A percentile compares a stretch with the other conserved stretches of the same genome.
Conservation (phyloP, 2,329 filamentous ascomycete species). For the Fusarium brachygibbosum region DNA sequence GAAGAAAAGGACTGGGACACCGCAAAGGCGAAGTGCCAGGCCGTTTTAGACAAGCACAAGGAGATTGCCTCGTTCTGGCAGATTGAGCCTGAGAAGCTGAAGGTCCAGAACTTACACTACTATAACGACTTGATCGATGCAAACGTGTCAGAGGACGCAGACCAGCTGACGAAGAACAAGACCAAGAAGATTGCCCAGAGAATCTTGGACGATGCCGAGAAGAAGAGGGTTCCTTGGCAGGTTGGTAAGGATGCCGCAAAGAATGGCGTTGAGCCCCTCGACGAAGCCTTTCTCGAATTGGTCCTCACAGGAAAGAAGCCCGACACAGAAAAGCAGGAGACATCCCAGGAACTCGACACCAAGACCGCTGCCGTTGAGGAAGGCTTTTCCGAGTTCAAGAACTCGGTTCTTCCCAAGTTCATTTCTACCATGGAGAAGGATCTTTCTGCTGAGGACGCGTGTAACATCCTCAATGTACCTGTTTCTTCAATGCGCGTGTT, state of each 20-base stretch:
- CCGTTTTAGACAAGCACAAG: background rate
- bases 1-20: background rate
- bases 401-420: background rate
- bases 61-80: slow-evolving; percentile 12
- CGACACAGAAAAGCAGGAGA: rapidly evolving
- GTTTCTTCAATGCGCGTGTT: background rate
- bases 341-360: rapidly evolving
- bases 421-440: slow-evolving; percentile 8
- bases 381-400: slow-evolving; percentile 2
- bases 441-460: slow-evolving; percentile 1
- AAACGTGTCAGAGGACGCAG: background rate
- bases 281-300: slow-evolving; percentile 6
- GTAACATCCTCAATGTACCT: slow-evolving; percentile 8
- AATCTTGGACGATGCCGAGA: slow-evolving; percentile 20
- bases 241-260: slow-evolving; percentile 7
- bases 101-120: slow-evolving; percentile 14
- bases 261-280: slow-evolving; percentile 6
- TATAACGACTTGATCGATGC: slow-evolving; percentile 7
- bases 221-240: slow-evolving; percentile 10
- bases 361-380: rapidly evolving
- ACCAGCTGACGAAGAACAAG: background rate
- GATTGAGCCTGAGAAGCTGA: background rate
- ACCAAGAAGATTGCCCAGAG: slow-evolving; percentile 2
- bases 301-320: background rate
- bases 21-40: slow-evolving; percentile 2